Evolutionary conservation across 2,329 filamentous ascomycete species (phyloP), one percentile per base, ranked within the genome.

Genomic region (Apiospora saccharicola): DNA sequence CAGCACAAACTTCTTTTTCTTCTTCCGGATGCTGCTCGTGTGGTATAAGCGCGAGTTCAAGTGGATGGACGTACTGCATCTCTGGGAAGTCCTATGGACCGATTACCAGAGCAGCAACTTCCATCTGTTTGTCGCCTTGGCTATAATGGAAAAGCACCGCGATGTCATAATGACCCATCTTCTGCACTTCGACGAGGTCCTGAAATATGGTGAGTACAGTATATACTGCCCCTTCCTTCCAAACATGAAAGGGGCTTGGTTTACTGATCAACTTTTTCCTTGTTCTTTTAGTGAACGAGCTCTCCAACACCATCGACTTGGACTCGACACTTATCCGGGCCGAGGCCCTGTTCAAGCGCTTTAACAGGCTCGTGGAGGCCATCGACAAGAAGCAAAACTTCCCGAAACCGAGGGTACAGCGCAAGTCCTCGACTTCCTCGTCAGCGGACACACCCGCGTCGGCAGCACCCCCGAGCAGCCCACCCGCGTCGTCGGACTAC

Each of bases 1-100:
- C 78, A 97, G 93, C 79, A 99, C 96, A 34, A 99, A 99, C 82
- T 99, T 99, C 83, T 99, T 99, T 84, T 99, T 99, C 86, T 98
- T 99, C 86, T 99, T 98, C 90, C 93, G 96, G 73, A 98, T 98
- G 96, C 87, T 99, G 46, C 87, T 99, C 1, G 96, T 99, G 13
- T 99, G 96, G 96, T 99, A 96, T 83, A 99, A 99, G 86, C 92
- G 96, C 68, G 96, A 99, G 82, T 99, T 99, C 78, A 89, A 91
- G 76, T 99, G 96, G 94, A 82, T 88, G 68, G 95, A 98, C 79
- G 90, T 98, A 14, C 85, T 98, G 46, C 90, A 93, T 24, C 85
- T 99, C 4, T 99, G 96, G 96, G 96, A 99, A 82, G 88, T 90
- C 0, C 85, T 98, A 2, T 99, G 97, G 96, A 98, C 96, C 1